Evolutionary conservation across 1,139 yeast species (phyloP), one percentile per base, ranked within the genome.

Genomic region (Suhomyces bribrorum): DNA sequence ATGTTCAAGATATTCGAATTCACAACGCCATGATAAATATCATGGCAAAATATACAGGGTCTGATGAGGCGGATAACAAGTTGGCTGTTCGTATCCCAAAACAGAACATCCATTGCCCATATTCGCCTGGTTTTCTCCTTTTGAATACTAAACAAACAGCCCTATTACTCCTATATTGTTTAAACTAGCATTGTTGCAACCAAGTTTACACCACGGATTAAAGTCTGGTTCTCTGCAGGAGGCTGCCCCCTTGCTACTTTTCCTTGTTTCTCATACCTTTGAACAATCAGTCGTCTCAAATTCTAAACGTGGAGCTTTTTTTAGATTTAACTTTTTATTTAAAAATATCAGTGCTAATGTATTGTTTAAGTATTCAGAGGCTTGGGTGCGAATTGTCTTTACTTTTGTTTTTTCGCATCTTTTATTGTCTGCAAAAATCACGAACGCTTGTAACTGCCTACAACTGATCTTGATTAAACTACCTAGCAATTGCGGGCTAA

Each of bases 401-500:
- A 11, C 13, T 14, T 14, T 30, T 14, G 12, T 31, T 13, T 17
- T 27, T 27, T 31, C 17, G n/a, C 25, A 14, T 8, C 16, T 17
- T n/a, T 6, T 9, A 31, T 36, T 36, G 39, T 36, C 38, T 36
- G 35, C 39, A 26, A 36, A 36, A 36, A 26, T 16, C 27, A 26
- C 25, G 24, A 8, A 12, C 22, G 29, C 16, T 25, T 20, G 25
- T 26, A 25, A 17, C 20, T 12, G 22, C 14, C 23, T n/a, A n/a
- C 23, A 8, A 20, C 28, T 31, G 11, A 24, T 7, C 15, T 18
- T 29, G 11, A 18, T 5, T 14, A n/a, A 18, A 8, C 25, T 18
- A 14, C 5, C 17, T 8, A 11, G 31, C 31, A 28, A 28, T 14
- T 11, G 31, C 14, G 5, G 4, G 11, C 15, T 16, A 26, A 15